Base-by-base conservation (phyloP, 768 basidiomycete genomes). In the Fomitopsis pulvina region DNA sequence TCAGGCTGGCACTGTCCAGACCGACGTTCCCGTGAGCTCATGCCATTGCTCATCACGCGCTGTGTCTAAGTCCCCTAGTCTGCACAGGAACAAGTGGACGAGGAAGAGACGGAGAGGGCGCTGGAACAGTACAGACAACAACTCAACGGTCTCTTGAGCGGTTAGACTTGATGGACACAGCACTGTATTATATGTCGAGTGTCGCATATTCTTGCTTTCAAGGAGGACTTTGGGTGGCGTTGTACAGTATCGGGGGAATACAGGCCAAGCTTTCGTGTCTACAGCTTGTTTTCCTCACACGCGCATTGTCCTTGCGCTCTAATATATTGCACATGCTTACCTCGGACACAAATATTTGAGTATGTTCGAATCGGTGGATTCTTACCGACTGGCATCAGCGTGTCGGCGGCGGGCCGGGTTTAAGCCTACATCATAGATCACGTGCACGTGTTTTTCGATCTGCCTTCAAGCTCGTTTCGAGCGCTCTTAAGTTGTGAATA, bases 101-200 rank as follows among this genome's bases (percentile, higher is more conserved):
- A 92, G 55, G 85, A 87, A 60, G 89, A 92, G 67, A 83, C 81
- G 43, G 92, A 92, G 66, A 77, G 80, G 54, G 87, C 86, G 57
- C 87, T 95, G 84, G 89, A 93, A 66, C 79, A 85, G 55, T 94
- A 95, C 69, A 84, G 88, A 60, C 80, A 88, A 58, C 87, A 96
- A 64, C 75, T 97, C 55, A 85, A 91, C 50, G 92, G 92, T 47
- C 68, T 97, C 32, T 71, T 97, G 54, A 92, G 88, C 54, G 66
- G 68, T 29, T 74, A 52, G 34, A 7, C 4, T 37, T 6, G 14
- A 16, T 37, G 34, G 14, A 14, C 4, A 37, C 34, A 32, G 14
- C 38, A 20, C 24, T 16, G 16, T 29, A 12, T 30, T 22, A 18
- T 27, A 21, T 26, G 20, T 41, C 41, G 20, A 12, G 5, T 20